Percentiles rank a stretch among this genome's conserved stretches.
Conservation (phyloP, 2,329 filamentous ascomycete genomes). For the Cytospora chrysosperma region DNA sequence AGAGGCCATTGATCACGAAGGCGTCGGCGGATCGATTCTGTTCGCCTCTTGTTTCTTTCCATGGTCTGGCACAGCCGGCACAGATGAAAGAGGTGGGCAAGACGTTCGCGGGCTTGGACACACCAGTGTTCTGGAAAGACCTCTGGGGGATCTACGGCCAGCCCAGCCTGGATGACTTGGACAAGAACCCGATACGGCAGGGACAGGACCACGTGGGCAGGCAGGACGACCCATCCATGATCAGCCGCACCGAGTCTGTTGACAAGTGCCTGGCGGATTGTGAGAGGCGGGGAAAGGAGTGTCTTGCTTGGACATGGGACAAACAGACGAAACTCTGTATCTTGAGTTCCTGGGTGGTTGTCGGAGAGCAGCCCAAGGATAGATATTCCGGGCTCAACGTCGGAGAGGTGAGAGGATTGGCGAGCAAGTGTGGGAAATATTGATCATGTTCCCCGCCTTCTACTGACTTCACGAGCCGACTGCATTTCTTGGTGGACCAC, state of each 20-base stretch:
- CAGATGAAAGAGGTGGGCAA: conserved; percentile 47
- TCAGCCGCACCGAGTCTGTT: conserved; percentile 36
- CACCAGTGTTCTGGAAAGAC: conserved; percentile 50
- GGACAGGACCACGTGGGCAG: conserved; percentile 52
- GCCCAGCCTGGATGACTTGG: conserved; percentile 39
- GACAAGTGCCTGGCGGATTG: conserved; percentile 47
- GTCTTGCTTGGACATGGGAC: conserved; percentile 54
- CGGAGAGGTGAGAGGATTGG: conserved; percentile 23
- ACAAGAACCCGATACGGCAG: conserved; percentile 36
- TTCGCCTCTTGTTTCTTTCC: conserved; percentile 54
- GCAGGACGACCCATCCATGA: conserved; percentile 43
- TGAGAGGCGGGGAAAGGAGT: conserved; percentile 37
- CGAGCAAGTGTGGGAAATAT: conserved; percentile 22
- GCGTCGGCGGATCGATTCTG: conserved; percentile 52
- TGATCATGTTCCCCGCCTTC: neutral
- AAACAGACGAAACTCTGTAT: conserved; percentile 40
- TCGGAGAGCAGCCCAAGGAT: conserved; percentile 39
- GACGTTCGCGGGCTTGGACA: conserved; percentile 38
- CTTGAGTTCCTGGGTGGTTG: conserved; percentile 49
- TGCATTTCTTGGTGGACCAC: neutral
- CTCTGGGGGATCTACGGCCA: conserved; percentile 50
- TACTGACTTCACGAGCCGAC: neutral
- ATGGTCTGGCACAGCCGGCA: conserved; percentile 45
- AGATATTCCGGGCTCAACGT: conserved; percentile 41
- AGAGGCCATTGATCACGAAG: conserved; percentile 48